Percentiles rank a stretch among this genome's conserved stretches.
phyloP scores from a whole-genome alignment of 495 filamentous ascomycete species.

The Neurospora sp. region DNA sequence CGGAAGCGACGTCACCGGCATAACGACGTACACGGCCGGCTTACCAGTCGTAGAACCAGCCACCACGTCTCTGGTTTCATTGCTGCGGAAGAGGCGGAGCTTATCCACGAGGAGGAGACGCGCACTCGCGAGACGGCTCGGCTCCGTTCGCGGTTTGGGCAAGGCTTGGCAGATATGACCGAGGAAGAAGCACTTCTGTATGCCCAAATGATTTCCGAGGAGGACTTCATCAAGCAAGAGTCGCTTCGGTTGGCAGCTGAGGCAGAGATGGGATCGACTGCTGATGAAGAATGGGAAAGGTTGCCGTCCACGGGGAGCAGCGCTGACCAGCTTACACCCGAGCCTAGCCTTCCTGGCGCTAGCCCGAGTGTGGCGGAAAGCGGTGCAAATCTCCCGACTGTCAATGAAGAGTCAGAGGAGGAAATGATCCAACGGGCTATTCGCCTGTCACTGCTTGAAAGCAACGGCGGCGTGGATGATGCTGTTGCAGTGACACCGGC shows the following conservation, averaged over 20 bases:
- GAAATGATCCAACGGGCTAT: conserved; percentile 75
- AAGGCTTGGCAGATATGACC: conserved; percentile 65
- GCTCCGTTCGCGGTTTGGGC: conserved; percentile 68
- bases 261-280: conserved; percentile 36
- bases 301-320: conserved; percentile 32
- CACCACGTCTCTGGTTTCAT: conserved; percentile 59
- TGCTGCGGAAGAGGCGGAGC: conserved; percentile 67
- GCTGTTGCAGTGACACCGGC: conserved; percentile 15
- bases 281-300: conserved; percentile 36
- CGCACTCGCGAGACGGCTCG: conserved; percentile 49
- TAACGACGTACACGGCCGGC: conserved; percentile 32
- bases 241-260: conserved; percentile 42
- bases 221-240: conserved; percentile 55
- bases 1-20: conserved; percentile 37
- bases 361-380: conserved; percentile 16
- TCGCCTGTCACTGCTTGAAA: conserved; percentile 60
- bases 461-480: conserved; percentile 21
- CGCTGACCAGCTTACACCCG: conserved; percentile 41
- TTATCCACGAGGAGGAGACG: conserved; percentile 58
- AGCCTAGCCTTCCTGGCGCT: conserved; percentile 36
- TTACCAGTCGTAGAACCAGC: conserved; percentile 27
- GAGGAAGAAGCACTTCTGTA: conserved; percentile 89
- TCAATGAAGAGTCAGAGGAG: conserved; percentile 41
- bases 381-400: conserved; percentile 3
- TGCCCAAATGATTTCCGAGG: conserved; percentile 78